phyloP scores from a whole-genome alignment of 768 basidiomycete genomes.

The Suillus brevipes region DNA sequence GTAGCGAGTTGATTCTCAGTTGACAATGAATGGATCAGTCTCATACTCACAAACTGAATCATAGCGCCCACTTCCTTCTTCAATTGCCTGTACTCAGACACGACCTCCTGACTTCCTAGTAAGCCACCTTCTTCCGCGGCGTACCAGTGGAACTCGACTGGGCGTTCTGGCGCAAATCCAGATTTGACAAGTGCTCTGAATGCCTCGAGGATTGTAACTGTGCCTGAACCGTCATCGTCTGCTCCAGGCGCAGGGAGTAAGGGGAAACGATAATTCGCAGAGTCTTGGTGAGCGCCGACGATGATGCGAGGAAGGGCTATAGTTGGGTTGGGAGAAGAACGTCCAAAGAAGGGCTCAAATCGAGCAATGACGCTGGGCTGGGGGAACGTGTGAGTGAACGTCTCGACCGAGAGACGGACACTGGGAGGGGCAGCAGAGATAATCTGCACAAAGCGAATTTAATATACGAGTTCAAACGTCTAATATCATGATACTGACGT shows the following conservation, averaged over 20 bases:
- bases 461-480: background rate
- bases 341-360: conserved; percentile 20
- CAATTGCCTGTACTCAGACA: conserved; percentile 45
- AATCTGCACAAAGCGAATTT: conserved; percentile 8
- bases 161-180: conserved; percentile 63
- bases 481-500: background rate
- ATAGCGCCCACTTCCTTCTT: conserved; percentile 50
- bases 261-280: conserved; percentile 41
- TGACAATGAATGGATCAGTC: too few relatives aligned
- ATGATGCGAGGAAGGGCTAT: conserved; percentile 33
- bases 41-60: conserved; percentile 46
- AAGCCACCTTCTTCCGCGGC: conserved; percentile 59
- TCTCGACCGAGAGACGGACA: conserved; percentile 22
- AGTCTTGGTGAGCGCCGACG: conserved; percentile 45
- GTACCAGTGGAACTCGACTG: conserved; percentile 85
- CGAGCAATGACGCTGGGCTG: conserved; percentile 26
- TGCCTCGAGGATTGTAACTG: conserved; percentile 77
- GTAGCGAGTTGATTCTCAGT: conserved; percentile 35
- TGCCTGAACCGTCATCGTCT: conserved; percentile 60
- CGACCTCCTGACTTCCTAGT: conserved; percentile 46
- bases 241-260: conserved; percentile 48
- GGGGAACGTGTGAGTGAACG: conserved; percentile 23
- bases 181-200: conserved; percentile 70
- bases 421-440: conserved; percentile 13
- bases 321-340: conserved; percentile 7